Percentiles rank a stretch among this genome's conserved stretches.
phyloP scores from a whole-genome alignment of 225 moss, liverwort and hornwort genomes.

The Antitrichia curtipendula region DNA sequence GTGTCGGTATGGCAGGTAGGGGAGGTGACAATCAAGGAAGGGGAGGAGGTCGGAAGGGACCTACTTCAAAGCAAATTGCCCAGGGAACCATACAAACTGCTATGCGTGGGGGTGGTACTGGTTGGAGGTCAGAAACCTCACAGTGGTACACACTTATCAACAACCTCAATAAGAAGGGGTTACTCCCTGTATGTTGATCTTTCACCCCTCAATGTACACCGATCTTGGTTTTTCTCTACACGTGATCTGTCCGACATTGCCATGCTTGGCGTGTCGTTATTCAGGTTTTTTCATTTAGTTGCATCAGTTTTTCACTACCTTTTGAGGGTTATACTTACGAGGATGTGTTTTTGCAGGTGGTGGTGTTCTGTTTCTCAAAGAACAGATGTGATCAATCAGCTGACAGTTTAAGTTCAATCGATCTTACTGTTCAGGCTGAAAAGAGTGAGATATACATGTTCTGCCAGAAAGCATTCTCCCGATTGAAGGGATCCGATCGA shows the following conservation, averaged over 20 bases:
- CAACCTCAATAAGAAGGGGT: slow-evolving; percentile 87
- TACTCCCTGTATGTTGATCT: slow-evolving; percentile 81
- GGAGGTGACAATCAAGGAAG: slow-evolving; percentile 41
- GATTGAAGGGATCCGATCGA: slow-evolving; percentile 92
- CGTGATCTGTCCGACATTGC: neutral
- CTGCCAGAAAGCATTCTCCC: slow-evolving; percentile 88
- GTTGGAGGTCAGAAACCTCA: slow-evolving; percentile 97
- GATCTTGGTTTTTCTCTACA: neutral
- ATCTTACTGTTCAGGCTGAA: slow-evolving; percentile 79
- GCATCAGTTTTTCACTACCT: neutral
- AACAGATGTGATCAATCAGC: slow-evolving; percentile 95
- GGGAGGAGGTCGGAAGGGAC: slow-evolving; percentile 43
- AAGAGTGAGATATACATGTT: slow-evolving; percentile 92
- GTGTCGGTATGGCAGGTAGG: slow-evolving; percentile 35
- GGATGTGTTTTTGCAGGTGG: slow-evolving; percentile 46
- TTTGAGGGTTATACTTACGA: neutral
- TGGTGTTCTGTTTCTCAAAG: slow-evolving; percentile 98
- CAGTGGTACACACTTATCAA: slow-evolving; percentile 99
- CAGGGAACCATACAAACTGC: slow-evolving; percentile 46
- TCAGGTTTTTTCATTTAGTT: neutral
- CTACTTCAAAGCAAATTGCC: slow-evolving; percentile 45
- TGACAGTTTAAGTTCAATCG: slow-evolving; percentile 89
- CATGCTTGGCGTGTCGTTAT: neutral
- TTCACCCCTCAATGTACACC: slow-evolving; percentile 2
- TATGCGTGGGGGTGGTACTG: slow-evolving; percentile 59